A percentile compares a stretch with the other conserved stretches of the same genome.
phyloP scores from a whole-genome alignment of 163 green algal species.

The Chlamydomonas reinhardtii region DNA sequence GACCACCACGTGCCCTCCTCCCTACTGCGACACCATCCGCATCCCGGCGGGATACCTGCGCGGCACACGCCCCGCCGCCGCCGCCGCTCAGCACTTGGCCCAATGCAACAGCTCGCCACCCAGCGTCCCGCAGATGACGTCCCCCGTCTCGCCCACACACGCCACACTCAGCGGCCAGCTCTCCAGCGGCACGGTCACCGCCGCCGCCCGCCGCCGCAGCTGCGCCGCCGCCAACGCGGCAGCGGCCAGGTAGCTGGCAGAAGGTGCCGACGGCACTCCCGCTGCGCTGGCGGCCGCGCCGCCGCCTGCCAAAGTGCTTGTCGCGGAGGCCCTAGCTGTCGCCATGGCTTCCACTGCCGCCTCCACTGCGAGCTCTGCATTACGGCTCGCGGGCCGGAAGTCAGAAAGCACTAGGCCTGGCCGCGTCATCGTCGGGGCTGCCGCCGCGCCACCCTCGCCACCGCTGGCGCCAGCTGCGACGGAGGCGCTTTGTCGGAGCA shows the following conservation, averaged over 20 bases:
- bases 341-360: background rate
- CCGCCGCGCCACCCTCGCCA: no score
- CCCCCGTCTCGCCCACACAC: background rate
- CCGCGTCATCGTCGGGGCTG: no score
- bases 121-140: conserved; percentile 23
- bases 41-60: no score
- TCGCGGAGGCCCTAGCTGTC: background rate
- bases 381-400: background rate
- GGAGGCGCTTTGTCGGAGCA: background rate
- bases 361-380: background rate
- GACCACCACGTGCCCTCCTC: no score
- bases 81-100: no score
- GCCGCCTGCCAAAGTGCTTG: no score
- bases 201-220: background rate
- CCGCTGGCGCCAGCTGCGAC: background rate
- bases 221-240: background rate
- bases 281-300: background rate
- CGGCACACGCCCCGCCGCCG: no score
- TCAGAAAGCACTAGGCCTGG: conserved; percentile 14
- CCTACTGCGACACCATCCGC: no score
- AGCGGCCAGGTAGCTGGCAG: background rate
- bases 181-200: background rate
- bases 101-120: conserved; percentile 20
- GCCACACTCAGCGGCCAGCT: conserved; percentile 31
- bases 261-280: no score